Evolutionary conservation across 1,139 yeast genomes (phyloP), one percentile per base, ranked within the genome.

Genomic region (Diutina sp.): DNA sequence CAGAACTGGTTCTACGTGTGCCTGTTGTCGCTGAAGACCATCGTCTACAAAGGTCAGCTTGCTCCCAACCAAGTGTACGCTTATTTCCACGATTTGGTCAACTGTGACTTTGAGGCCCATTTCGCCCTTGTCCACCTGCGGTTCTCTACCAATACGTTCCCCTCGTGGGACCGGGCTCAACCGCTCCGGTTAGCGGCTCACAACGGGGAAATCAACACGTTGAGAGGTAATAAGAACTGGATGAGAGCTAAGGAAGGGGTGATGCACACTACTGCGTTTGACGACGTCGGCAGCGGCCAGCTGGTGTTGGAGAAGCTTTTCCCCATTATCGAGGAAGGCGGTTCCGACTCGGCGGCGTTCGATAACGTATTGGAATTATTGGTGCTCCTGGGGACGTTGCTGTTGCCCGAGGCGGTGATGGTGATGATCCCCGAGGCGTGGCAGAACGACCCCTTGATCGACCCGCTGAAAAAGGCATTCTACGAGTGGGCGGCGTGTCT

Each of bases 101-200:
- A 90, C 69, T 93, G 90, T 48, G 95, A 90, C 67, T 93, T 85
- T 71, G 95, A 90, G 73, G 95, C 96, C 51, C 98, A 91, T 69
- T 90, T 93, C 77, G 96, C 97, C 25, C 80, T 93, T 57, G 98
- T 91, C 56, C 99, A 93, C 74, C 91, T 98, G 30, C 85, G 99
- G 70, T 93, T 93, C 79, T 90, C 97, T 57, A 93, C 99, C 56
- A 93, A 93, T 73, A 93, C 99, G 55, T 93, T 93, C 82, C 99
- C 99, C 55, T 88, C 97, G 28, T 93, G 99, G 99, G 99, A 93
- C 73, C 84, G 99, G 73, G 99, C 99, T 46, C 99, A 93, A 73
- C 99, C 99, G 56, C 80, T 91, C 66, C 82, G 99, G 71, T 87
- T 95, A 86, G 91, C 96, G 47, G 99, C 99, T 52, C 99, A 93